Percentiles rank a stretch among this genome's conserved stretches.
Conservation (phyloP, 495 filamentous ascomycete genomes). For the Clohesyomyces aquaticus region DNA sequence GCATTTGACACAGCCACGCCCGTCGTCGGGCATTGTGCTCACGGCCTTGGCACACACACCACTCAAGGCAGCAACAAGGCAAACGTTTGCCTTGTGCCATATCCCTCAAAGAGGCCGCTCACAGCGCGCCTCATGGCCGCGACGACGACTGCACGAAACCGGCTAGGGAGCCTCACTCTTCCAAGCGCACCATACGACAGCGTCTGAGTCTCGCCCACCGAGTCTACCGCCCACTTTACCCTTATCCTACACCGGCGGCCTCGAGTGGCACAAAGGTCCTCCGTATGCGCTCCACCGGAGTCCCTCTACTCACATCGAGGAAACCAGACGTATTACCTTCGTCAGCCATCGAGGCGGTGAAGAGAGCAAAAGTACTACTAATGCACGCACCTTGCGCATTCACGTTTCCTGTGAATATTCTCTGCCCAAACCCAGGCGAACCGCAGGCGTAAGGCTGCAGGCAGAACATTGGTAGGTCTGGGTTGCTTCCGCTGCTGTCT, state of each 20-base stretch:
- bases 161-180: conserved; percentile 38
- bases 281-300: conserved; percentile 14
- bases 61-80: conserved; percentile 35
- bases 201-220: conserved; percentile 6
- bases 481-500: conserved; percentile 1
- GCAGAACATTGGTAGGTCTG: conserved; percentile 27
- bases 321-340: conserved; percentile 16
- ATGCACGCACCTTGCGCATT: conserved; percentile 34
- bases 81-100: conserved; percentile 32
- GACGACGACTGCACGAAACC: conserved; percentile 6
- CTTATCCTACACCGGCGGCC: conserved; percentile 34
- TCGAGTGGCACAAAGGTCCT: conserved; percentile 18
- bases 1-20: conserved; percentile 19
- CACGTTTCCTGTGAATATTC: conserved; percentile 10
- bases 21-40: background rate
- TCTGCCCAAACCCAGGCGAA: conserved; percentile 21
- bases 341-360: conserved; percentile 40
- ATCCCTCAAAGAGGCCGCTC: conserved; percentile 25
- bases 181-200: background rate
- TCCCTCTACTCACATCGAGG: conserved; percentile 10
- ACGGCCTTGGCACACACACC: conserved; percentile 23
- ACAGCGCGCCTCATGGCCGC: conserved; percentile 1
- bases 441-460: conserved; percentile 39
- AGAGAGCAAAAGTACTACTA: conserved; percentile 38
- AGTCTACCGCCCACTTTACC: conserved; percentile 7